Conservation (phyloP, 768 basidiomycete genomes). For the Trametes gibbosa region DNA sequence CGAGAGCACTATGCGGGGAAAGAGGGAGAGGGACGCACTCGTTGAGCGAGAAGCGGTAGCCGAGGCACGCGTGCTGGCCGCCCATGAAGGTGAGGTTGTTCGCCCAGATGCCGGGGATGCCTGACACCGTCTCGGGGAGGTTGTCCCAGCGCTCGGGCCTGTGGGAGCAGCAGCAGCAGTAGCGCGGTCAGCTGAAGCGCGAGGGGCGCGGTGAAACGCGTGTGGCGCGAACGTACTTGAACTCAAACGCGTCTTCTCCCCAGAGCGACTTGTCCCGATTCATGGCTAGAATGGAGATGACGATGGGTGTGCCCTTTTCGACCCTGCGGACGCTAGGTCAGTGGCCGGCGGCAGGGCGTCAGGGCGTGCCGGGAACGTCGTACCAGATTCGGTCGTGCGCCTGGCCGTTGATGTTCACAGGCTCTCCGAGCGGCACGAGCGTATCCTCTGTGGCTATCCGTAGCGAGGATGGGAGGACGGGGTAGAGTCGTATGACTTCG, state of each 20-base stretch:
- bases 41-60: conserved; percentile 60
- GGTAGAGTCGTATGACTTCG: conserved; percentile 55
- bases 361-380: conserved; percentile 22
- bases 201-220: neutral
- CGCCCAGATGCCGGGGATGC: conserved; percentile 59
- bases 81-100: conserved; percentile 61
- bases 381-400: conserved; percentile 24
- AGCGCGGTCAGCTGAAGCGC: neutral
- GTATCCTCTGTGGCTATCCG: conserved; percentile 44
- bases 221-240: conserved; percentile 41
- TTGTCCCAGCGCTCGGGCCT: conserved; percentile 63
- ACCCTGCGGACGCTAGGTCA: conserved; percentile 12
- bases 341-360: neutral
- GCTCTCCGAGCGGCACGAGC: conserved; percentile 45
- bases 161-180: neutral
- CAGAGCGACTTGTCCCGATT: conserved; percentile 54
- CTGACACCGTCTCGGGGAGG: conserved; percentile 45
- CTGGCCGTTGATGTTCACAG: conserved; percentile 19
- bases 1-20: neutral
- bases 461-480: conserved; percentile 49
- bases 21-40: conserved; percentile 42
- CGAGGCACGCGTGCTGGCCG: conserved; percentile 64
- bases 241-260: conserved; percentile 60
- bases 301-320: conserved; percentile 30
- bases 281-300: conserved; percentile 50